These are phyloP conservation scores for Rhynchospora pubera DNA, from an alignment of 176 grass and related monocot genomes.

Conservation along the genomic window DNA sequence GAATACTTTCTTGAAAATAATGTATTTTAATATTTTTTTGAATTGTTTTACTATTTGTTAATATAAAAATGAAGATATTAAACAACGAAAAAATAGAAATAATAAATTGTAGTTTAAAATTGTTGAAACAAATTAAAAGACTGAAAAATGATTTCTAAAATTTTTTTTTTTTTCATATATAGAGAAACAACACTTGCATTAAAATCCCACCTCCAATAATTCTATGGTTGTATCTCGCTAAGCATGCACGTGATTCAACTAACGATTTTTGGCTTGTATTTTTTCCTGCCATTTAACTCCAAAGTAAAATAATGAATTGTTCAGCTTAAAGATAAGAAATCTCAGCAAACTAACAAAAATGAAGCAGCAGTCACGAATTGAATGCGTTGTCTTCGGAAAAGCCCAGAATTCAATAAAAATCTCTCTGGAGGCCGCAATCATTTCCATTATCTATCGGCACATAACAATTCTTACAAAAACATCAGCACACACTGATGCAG, in stretches of 20 bases:
- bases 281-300: background rate
- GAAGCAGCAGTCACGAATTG: conserved; percentile 1
- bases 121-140: no score
- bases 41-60: no score
- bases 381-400: conserved; percentile 25
- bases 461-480: background rate
- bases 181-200: background rate
- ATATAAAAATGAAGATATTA: no score
- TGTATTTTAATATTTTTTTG: no score
- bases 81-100: no score
- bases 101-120: no score
- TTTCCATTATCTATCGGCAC: background rate
- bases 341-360: conserved; percentile 5
- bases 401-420: conserved; percentile 14
- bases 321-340: background rate
- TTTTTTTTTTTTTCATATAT: no score
- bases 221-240: background rate
- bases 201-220: background rate
- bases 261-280: background rate
- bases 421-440: conserved; percentile 3
- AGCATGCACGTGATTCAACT: background rate
- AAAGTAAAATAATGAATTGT: background rate
- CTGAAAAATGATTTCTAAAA: no score
- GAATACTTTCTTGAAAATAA: no score
- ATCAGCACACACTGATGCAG: background rate